These are phyloP conservation scores for Candida sp. DNA, from an alignment of 1,139 yeast genomes.

Conservation along the genomic window DNA sequence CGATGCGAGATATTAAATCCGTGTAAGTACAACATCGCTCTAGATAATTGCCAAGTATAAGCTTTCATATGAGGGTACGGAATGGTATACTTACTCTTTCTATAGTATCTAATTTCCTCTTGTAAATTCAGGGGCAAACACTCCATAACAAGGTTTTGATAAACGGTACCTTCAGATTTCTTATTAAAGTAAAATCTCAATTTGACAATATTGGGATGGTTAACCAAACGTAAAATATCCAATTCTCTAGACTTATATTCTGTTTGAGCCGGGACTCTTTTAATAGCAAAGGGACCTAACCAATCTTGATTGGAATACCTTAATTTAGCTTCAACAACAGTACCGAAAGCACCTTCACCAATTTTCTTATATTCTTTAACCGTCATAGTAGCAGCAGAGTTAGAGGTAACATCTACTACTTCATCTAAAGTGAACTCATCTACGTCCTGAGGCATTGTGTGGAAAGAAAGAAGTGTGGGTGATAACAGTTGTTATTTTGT, in stretches of 20 bases:
- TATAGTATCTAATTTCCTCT: slow-evolving; percentile 67
- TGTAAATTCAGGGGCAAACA: slow-evolving; percentile 80
- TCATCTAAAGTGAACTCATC: slow-evolving; percentile 24
- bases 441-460: slow-evolving; percentile 1
- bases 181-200: slow-evolving; percentile 67
- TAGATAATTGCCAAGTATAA: slow-evolving; percentile 75
- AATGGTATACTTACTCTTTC: slow-evolving; percentile 57
- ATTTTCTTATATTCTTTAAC: slow-evolving; percentile 69
- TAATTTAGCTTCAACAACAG: slow-evolving; percentile 72
- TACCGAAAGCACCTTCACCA: slow-evolving; percentile 86
- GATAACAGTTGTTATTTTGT: background rate
- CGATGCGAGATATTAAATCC: slow-evolving; percentile 79
- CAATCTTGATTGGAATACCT: slow-evolving; percentile 32
- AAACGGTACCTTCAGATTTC: slow-evolving; percentile 59
- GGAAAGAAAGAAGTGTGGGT: background rate
- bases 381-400: slow-evolving; percentile 55
- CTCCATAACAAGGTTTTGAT: slow-evolving; percentile 83
- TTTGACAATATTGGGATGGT: slow-evolving; percentile 75
- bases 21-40: slow-evolving; percentile 80
- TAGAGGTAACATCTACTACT: slow-evolving; percentile 60
- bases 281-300: slow-evolving; percentile 81
- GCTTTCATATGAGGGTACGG: slow-evolving; percentile 75
- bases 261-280: slow-evolving; percentile 81
- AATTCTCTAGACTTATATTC: slow-evolving; percentile 80
- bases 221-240: slow-evolving; percentile 67